phyloP scores from a whole-genome alignment of 768 basidiomycete genomes.

The Boletellus emodensis region DNA sequence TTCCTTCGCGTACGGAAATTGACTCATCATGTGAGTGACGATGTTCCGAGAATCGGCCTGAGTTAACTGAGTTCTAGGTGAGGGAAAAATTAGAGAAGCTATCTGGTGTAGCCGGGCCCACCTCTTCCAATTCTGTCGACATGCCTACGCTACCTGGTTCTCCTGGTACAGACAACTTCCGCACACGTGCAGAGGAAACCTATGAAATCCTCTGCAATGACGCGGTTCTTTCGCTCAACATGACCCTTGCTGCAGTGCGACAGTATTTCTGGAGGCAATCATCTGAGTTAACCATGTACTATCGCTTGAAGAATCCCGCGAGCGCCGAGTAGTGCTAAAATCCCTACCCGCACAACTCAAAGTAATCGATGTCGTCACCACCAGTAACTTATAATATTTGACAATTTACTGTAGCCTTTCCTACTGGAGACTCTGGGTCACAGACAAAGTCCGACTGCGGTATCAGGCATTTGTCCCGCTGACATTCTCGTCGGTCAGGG shows the following conservation, averaged over 20 bases:
- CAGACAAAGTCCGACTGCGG: too few relatives aligned
- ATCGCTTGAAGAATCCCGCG: constrained; percentile 45
- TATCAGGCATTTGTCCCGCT: too few relatives aligned
- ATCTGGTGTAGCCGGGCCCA: constrained; percentile 31
- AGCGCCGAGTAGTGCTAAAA: constrained; percentile 2
- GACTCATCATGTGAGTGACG: constrained; percentile 62
- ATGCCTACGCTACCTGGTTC: constrained; percentile 31
- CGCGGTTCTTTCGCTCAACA: constrained; percentile 72
- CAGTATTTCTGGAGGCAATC: constrained; percentile 85
- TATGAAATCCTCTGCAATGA: constrained; percentile 91
- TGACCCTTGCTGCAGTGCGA: constrained; percentile 87
- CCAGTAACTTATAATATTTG: constrained; percentile 24
- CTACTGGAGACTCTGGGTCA: neutral
- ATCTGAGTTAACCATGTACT: constrained; percentile 71
- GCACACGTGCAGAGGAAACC: constrained; percentile 53
- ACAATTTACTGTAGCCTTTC: constrained; percentile 2
- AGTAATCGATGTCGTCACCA: neutral
- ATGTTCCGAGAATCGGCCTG: neutral
- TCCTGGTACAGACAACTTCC: constrained; percentile 21
- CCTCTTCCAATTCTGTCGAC: constrained; percentile 33
- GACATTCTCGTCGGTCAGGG: too few relatives aligned
- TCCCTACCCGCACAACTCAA: neutral
- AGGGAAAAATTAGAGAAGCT: constrained; percentile 77
- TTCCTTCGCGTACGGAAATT: constrained; percentile 85
- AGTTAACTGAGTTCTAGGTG: constrained; percentile 45